These are phyloP conservation scores for Camelina neglecta DNA, from an alignment of 345 rosid species.

Conservation along the genomic window DNA sequence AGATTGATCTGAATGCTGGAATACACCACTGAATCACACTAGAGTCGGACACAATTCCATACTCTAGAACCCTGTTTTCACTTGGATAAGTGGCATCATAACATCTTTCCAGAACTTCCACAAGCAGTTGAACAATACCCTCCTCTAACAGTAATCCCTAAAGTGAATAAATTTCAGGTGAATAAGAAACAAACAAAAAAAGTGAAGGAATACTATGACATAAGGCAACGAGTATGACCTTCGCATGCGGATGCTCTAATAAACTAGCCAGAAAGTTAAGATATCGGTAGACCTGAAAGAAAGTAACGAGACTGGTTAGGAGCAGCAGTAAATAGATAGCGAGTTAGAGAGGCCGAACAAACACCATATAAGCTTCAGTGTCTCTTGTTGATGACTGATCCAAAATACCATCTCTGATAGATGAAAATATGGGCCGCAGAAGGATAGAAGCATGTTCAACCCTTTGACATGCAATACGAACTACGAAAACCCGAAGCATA, in stretches of 20 bases:
- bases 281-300: conserved; percentile 70
- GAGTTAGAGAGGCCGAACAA: conserved; percentile 37
- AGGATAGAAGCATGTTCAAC: conserved; percentile 74
- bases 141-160: conserved; percentile 74
- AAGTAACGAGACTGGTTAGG: conserved; percentile 29
- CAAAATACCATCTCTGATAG: conserved; percentile 58
- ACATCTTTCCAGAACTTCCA: conserved; percentile 69
- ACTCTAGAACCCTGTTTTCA: conserved; percentile 53
- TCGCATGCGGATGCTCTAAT: conserved; percentile 86
- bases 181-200: neutral
- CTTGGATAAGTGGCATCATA: conserved; percentile 60
- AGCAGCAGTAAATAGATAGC: conserved; percentile 31
- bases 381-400: conserved; percentile 56
- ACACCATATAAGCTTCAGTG: conserved; percentile 78
- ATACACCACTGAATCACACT: conserved; percentile 65
- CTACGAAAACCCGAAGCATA: conserved; percentile 91
- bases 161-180: conserved; percentile 32
- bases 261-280: conserved; percentile 78
- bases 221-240: conserved; percentile 54
- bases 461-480: conserved; percentile 81
- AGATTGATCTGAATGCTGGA: conserved; percentile 74
- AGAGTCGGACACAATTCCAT: conserved; percentile 53
- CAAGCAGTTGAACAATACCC: conserved; percentile 64
- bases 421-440: conserved; percentile 71
- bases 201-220: conserved; percentile 26